These are phyloP conservation scores for Hortaea sp. DNA, from an alignment of 2,329 filamentous ascomycete genomes.

Conservation along the genomic window DNA sequence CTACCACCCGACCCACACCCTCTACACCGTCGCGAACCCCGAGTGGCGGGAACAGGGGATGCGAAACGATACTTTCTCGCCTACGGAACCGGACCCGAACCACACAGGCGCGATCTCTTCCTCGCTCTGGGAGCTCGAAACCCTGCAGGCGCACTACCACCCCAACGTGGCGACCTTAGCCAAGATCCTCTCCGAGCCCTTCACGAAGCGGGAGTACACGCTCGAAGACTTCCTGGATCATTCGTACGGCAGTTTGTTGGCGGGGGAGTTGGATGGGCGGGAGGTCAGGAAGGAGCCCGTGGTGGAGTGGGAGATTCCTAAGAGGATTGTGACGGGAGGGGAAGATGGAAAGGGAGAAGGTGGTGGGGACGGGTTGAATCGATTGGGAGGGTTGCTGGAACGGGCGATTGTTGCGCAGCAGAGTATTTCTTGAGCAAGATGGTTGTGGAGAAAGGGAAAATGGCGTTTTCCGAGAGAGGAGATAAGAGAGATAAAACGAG, in stretches of 20 bases:
- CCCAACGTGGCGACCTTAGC: constrained; percentile 91
- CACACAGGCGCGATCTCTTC: constrained; percentile 81
- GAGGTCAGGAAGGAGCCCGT: constrained; percentile 80
- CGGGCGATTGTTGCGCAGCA: constrained; percentile 12
- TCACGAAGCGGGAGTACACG: constrained; percentile 90
- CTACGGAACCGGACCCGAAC: constrained; percentile 70
- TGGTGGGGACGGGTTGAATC: not conserved
- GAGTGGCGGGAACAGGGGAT: constrained; percentile 46
- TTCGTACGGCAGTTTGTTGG: constrained; percentile 77
- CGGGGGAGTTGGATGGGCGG: constrained; percentile 72
- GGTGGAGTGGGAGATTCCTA: constrained; percentile 93
- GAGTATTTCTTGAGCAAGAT: no score
- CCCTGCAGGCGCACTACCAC: constrained; percentile 86
- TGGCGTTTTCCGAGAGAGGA: no score
- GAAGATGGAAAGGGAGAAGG: constrained; percentile 8
- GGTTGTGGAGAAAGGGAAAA: no score
- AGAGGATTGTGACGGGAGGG: constrained; percentile 55
- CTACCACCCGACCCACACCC: constrained; percentile 22
- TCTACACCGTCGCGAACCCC: constrained; percentile 14
- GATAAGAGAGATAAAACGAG: no score
- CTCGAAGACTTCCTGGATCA: constrained; percentile 97
- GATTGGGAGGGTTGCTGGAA: constrained; percentile 1
- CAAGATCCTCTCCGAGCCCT: constrained; percentile 91
- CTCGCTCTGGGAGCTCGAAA: constrained; percentile 88
- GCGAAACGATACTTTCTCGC: constrained; percentile 63